Percentiles rank a stretch among this genome's conserved stretches.
phyloP scores from a whole-genome alignment of 2,329 filamentous ascomycete genomes.

The Reticulascus tulasneorum region DNA sequence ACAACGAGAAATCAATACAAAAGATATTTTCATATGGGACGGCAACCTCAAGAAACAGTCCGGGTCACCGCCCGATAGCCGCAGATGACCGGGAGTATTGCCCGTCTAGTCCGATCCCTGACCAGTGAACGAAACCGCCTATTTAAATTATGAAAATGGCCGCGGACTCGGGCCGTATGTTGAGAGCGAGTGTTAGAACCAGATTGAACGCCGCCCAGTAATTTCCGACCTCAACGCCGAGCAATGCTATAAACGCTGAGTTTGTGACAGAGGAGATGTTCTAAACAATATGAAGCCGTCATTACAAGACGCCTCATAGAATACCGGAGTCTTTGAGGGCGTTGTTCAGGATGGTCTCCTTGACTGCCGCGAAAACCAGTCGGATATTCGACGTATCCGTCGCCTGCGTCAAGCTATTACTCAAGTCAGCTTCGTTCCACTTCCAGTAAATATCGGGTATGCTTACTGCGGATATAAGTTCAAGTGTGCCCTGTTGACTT shows the following conservation, averaged over 20 bases:
- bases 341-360: constrained; percentile 98
- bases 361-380: constrained; percentile 94
- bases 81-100: not conserved
- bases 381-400: constrained; percentile 98
- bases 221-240: constrained; percentile 16
- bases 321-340: constrained; percentile 97
- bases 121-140: not conserved
- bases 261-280: constrained; percentile 16
- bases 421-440: constrained; percentile 6
- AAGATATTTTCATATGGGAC: too few species aligned
- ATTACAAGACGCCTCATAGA: constrained; percentile 51
- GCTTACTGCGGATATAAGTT: constrained; percentile 97
- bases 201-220: constrained; percentile 15
- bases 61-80: not conserved
- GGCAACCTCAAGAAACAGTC: too few species aligned
- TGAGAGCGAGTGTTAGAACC: constrained; percentile 13
- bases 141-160: not conserved
- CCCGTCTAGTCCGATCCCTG: too few species aligned
- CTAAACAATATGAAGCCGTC: constrained; percentile 8
- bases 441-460: constrained; percentile 4
- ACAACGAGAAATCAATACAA: too few species aligned
- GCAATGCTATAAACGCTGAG: constrained; percentile 17
- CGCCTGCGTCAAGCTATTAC: constrained; percentile 88
- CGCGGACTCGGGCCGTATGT: constrained; percentile 3
- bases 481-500: constrained; percentile 92